A percentile compares a stretch with the other conserved stretches of the same genome.
Conservation (phyloP, 148 eudicot species). For the Heliosperma pusillum region DNA sequence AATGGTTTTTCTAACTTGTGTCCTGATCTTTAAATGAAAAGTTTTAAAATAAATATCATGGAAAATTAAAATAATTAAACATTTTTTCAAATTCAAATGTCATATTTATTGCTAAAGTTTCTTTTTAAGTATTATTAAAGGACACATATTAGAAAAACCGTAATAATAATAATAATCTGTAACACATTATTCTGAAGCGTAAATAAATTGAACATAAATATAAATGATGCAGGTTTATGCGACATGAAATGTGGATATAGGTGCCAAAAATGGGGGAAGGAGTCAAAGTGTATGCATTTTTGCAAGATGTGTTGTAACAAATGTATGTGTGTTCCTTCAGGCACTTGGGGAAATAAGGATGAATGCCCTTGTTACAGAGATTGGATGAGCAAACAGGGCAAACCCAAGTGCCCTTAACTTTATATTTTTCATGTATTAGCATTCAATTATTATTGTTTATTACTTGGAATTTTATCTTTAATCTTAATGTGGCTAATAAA, state of each 20-base stretch:
- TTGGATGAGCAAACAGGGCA: conserved; percentile 10
- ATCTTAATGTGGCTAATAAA: not conserved
- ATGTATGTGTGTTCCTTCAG: conserved; percentile 15
- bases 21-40: no score
- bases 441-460: not conserved
- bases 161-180: no score
- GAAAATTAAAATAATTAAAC: no score
- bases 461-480: not conserved
- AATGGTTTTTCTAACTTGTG: no score
- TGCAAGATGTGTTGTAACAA: conserved; percentile 15
- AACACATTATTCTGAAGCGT: no score
- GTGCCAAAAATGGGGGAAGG: conserved; percentile 11
- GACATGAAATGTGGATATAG: conserved; percentile 16
- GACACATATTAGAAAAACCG: no score
- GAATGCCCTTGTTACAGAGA: conserved; percentile 17
- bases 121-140: no score
- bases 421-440: no score
- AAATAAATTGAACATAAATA: no score
- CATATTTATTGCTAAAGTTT: no score
- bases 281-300: conserved; percentile 15
- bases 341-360: conserved; percentile 4
- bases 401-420: conserved; percentile 16
- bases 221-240: not conserved
- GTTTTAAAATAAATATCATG: no score
- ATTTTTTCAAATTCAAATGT: no score